These are phyloP conservation scores for Hylodesmum podocarpum DNA, from an alignment of 306 rosid genomes.

Conservation along the genomic window DNA sequence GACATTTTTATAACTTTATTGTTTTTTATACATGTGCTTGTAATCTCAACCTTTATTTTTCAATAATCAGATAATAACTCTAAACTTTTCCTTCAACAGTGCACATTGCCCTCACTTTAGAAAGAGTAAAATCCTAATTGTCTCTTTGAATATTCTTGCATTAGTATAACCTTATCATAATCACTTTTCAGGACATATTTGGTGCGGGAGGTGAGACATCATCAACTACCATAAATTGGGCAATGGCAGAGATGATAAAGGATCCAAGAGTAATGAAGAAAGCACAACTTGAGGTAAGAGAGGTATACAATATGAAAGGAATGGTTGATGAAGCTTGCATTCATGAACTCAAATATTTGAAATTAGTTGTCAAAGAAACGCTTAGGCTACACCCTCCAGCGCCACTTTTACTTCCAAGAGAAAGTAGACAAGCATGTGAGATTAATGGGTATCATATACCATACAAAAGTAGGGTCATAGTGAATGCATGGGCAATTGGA, in stretches of 20 bases:
- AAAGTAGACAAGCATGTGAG: not conserved
- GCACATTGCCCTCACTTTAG: not conserved
- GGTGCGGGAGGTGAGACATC: conserved; percentile 35
- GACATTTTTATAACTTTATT: not conserved
- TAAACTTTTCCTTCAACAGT: not conserved
- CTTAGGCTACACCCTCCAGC: not conserved
- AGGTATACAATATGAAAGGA: not conserved
- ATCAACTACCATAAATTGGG: not conserved
- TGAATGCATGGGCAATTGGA: conserved; percentile 44
- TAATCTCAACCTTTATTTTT: no score
- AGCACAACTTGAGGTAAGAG: not conserved
- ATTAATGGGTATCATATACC: not conserved
- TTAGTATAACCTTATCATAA: not conserved
- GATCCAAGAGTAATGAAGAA: not conserved
- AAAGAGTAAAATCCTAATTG: not conserved
- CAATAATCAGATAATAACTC: not conserved
- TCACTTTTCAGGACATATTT: conserved; percentile 9
- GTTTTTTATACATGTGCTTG: not conserved
- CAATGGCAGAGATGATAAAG: not conserved
- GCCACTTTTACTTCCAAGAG: not conserved
- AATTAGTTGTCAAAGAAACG: not conserved
- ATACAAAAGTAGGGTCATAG: not conserved
- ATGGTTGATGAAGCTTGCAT: not conserved
- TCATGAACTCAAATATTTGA: not conserved
- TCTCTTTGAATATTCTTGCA: not conserved